Evolutionary conservation across 306 rosid genomes (phyloP).

Genomic region (Adenanthera pavonina): DNA sequence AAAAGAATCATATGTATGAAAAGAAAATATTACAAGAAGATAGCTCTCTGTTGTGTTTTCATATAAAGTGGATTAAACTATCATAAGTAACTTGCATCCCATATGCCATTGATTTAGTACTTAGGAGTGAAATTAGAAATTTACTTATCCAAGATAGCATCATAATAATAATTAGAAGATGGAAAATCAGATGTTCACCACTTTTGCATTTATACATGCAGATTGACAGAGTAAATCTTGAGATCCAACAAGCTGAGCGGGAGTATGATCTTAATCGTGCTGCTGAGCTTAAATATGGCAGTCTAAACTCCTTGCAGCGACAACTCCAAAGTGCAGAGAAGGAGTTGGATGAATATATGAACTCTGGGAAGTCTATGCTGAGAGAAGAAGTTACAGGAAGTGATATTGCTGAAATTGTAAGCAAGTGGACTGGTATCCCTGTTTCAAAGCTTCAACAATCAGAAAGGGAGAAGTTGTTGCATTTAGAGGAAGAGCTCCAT

Average conservation of each 20-base stretch:
- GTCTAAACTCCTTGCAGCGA: conserved; percentile 83
- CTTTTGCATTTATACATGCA: conserved; percentile 44
- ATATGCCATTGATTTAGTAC: conserved; percentile 6
- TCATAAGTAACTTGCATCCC: background rate
- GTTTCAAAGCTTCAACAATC: conserved; percentile 95
- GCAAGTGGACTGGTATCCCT: conserved; percentile 99
- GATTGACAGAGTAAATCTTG: conserved; percentile 94
- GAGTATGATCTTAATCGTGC: conserved; percentile 98
- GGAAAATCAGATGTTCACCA: conserved; percentile 17
- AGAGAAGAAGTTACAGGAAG: conserved; percentile 91
- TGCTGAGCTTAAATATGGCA: conserved; percentile 97
- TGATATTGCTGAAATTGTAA: conserved; percentile 95
- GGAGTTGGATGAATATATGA: conserved; percentile 85
- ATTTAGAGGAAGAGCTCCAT: conserved; percentile 94
- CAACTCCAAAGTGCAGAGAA: conserved; percentile 85
- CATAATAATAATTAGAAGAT: background rate
- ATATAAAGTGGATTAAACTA: background rate
- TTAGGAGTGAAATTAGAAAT: conserved; percentile 5
- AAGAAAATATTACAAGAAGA: background rate
- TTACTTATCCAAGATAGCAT: background rate
- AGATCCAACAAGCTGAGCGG: conserved; percentile 96
- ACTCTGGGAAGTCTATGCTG: conserved; percentile 94
- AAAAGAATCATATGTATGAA: background rate
- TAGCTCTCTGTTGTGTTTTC: conserved; percentile 18
- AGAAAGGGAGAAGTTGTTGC: conserved; percentile 82